Evolutionary conservation across 2,329 filamentous ascomycete species (phyloP), one percentile per base, ranked within the genome.

Genomic region (Arthrinium puccinioides): DNA sequence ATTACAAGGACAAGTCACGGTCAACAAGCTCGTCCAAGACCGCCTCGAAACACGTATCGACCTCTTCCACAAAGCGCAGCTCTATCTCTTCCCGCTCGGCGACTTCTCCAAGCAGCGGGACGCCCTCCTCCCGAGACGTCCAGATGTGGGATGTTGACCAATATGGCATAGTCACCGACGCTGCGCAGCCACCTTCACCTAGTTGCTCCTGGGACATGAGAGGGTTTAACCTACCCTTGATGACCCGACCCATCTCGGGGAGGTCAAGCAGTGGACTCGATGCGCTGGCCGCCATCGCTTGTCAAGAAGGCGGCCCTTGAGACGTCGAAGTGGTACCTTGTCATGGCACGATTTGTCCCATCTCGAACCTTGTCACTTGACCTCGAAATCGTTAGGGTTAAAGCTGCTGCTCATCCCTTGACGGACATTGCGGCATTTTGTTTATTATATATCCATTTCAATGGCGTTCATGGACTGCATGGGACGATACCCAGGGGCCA

Each of bases 1-100:
- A 89, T 57, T 82, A 76, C 61, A 80, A 79, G 59, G 72, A 79
- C 45, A 75, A 74, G 61, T 63, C 63, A 21, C 66, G 71, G 20
- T 61, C 63, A 3, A 62, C 64, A 3, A 49, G 57, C 37, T 52
- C 55, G 13, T 55, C 58, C 18, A 63, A 58, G 38, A 26, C 40
- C 34, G 16, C 39, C 10, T 48, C 57, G 9, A 56, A 59, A 40
- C 50, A 49, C 25, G 50, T 53, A 4, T 21, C 42, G 9, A 41
- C 44, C 15, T 50, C 54, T 4, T 46, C 52, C n/a, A 45, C 49
- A 4, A 54, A 56, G 18, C 51, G 55, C 11, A 50, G 48, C n/a
- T 56, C 55, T 10, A 48, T 55, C 1, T 54, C 51, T 3, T 57
- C 60, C 4, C 54, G 57, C 26, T 54, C 57, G n/a, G 49, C 53